Base-by-base conservation (phyloP, 2,329 filamentous ascomycete species). In the Grosmannia huntii region DNA sequence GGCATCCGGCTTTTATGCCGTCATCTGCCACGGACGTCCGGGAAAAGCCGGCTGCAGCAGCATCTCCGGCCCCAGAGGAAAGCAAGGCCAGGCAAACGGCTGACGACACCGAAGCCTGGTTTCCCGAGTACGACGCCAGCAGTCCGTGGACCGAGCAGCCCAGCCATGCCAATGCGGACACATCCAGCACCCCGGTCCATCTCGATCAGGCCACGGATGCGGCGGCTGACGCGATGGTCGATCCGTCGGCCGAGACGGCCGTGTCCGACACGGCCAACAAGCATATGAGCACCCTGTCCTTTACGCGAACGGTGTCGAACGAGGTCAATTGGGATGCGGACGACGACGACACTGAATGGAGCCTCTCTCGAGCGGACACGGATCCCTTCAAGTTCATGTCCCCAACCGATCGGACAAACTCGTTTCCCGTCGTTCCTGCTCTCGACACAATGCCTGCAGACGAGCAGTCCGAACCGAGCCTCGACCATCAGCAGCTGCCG, bases 361-460 rank as follows among this genome's bases (percentile, higher is more conserved):
- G 70, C 55, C 64, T 81, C 1, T 71, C 76, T 14, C 75, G 75
- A 57, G 73, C 75, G 33, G 75, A 80, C 56, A 76, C 76, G 1
- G 80, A 85, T 59, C 78, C 78, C 3, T 84, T 83, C 69, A 78
- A 77, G 60, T 80, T 81, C 62, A 81, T 85, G 79, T 71, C 78
- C 10, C 72, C 76, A 3, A 76, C 70, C 55, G 77, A 83, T 57
- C 74, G 80, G 65, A 80, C 81, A 48, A 86, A 86, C 65, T 85
- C 83, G 0, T 86, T 86, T 61, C 83, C 83, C 1, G 68, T 70
- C 12, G 79, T 84, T 0, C 79, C 81, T 12, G 73, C 75, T 0
- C 62, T 71, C 7, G 67, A 73, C 56, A 44, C 63, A 44, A 61
- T 68, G 25, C 62, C 64, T 31, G 65, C 68, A 23, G 64, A 68